Conservation (phyloP, 2,329 filamentous ascomycete genomes). For the Colletotrichum sansevieriae region DNA sequence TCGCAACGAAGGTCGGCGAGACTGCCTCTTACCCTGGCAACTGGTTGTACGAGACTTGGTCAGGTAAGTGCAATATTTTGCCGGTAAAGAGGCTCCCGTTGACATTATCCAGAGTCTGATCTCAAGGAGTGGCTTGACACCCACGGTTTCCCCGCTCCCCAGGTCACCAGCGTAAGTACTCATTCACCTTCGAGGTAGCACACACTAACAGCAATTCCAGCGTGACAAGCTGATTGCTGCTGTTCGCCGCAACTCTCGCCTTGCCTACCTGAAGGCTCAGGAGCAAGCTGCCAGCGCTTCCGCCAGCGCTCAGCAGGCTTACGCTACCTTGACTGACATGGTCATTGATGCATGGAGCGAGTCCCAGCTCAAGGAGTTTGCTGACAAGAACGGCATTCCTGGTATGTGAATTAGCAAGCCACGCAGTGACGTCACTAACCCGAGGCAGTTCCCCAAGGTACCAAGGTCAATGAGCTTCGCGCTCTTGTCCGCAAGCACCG, state of each 20-base stretch:
- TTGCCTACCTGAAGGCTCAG: constrained; percentile 78
- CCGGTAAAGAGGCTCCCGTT: neutral
- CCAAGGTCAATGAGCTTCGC: constrained; percentile 88
- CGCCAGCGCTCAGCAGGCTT: constrained; percentile 76
- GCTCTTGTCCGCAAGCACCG: constrained; percentile 92
- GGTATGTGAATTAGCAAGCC: constrained; percentile 47
- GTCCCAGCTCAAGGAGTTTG: constrained; percentile 89
- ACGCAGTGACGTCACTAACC: neutral
- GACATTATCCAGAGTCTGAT: constrained; percentile 75
- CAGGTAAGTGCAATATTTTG: constrained; percentile 52
- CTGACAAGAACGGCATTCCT: constrained; percentile 86
- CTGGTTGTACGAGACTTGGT: constrained; percentile 94
- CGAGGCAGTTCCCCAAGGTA: constrained; percentile 85
- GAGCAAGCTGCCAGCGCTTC: constrained; percentile 71
- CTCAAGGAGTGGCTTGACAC: constrained; percentile 94
- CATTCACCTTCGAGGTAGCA: neutral
- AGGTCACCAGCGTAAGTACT: constrained; percentile 73
- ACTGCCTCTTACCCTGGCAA: constrained; percentile 89
- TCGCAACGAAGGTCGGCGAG: constrained; percentile 81
- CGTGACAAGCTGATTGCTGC: constrained; percentile 91
- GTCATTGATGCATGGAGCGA: constrained; percentile 93
- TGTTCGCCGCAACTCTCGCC: constrained; percentile 90
- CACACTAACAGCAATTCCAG: constrained; percentile 47
- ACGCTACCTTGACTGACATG: constrained; percentile 82
- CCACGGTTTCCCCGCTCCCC: constrained; percentile 86